Percentiles rank a stretch among this genome's conserved stretches.
These are phyloP conservation scores for Adenanthera pavonina DNA, from an alignment of 306 rosid genomes.

Conservation along the genomic window DNA sequence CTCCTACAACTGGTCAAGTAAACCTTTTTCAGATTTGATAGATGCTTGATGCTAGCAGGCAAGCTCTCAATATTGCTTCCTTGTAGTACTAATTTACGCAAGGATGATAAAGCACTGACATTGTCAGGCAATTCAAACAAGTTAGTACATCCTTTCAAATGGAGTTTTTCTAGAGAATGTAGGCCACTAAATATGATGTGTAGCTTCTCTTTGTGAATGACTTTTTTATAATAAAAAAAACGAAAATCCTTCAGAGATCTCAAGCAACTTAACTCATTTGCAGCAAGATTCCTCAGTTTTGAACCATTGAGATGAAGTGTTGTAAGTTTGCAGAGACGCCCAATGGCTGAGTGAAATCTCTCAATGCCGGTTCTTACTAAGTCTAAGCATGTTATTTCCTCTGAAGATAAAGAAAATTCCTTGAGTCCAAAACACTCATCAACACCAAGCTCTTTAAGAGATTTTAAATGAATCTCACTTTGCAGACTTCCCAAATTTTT, in stretches of 20 bases:
- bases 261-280: neutral
- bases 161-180: neutral
- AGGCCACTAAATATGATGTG: neutral
- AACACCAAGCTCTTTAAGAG: neutral
- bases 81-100: neutral
- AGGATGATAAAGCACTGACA: neutral
- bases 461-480: neutral
- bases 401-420: conserved; percentile 27
- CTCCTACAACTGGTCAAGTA: neutral
- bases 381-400: neutral
- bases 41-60: conserved; percentile 33
- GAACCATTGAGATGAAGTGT: neutral
- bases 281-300: neutral
- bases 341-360: conserved; percentile 7
- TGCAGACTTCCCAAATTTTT: neutral
- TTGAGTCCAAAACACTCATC: conserved; percentile 1
- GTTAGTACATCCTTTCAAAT: neutral
- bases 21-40: neutral
- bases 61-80: conserved; percentile 26
- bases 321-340: neutral
- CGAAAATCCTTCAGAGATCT: neutral
- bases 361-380: conserved; percentile 7
- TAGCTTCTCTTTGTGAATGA: neutral
- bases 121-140: neutral
- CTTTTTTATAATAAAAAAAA: neutral